Base-by-base conservation (phyloP, 2,329 filamentous ascomycete species). In the Stagonosporopsis tanaceti region DNA sequence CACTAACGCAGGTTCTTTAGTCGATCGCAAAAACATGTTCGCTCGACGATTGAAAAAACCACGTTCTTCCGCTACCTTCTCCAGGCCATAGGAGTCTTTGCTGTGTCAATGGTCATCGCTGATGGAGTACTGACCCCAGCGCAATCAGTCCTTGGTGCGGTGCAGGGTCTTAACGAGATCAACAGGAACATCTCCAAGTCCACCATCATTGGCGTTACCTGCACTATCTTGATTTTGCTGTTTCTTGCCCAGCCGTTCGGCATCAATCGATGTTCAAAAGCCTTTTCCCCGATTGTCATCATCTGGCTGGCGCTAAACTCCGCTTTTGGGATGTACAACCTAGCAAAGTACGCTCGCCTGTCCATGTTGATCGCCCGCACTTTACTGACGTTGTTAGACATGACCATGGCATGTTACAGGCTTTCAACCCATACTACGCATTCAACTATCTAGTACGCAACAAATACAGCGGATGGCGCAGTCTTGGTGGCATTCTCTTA, bases 121-220 rank as follows among this genome's bases (percentile, higher is more conserved):
- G 84, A 90, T 70, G 87, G 88, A 41, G 83, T 91, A 6, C 76
- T 90, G 25, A 90, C 88, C 1, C 88, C 88, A 0, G 88, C 88
- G 0, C 88, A 91, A 69, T 89, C 87, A 2, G 86, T 91, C 2
- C 80, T 91, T 4, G 88, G 88, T 27, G 88, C 88, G 1, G 85
- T 90, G n/a, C 88, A 91, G 70, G 87, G 75, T 3, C 74, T 84
- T 22, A 79, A 80, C 32, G 88, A 90, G 1, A 85, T 86, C 30
- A 80, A 80, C 20, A 81, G 83, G 0, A 76, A 83, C 54, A 84
- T 91, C 42, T 78, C 77, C 24, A 84, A 81, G 40, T 74, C 80
- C 1, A 83, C 85, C 3, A 84, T 91, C 25, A 82, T 90, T 15
- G 88, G 88, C 11, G 82, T 85, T 0, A 84, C 85, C 0, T 90